A percentile compares a stretch with the other conserved stretches of the same genome.
Evolutionary conservation across 2,329 filamentous ascomycete genomes (phyloP).

Genomic region (Colletotrichum neosansevieriae): DNA sequence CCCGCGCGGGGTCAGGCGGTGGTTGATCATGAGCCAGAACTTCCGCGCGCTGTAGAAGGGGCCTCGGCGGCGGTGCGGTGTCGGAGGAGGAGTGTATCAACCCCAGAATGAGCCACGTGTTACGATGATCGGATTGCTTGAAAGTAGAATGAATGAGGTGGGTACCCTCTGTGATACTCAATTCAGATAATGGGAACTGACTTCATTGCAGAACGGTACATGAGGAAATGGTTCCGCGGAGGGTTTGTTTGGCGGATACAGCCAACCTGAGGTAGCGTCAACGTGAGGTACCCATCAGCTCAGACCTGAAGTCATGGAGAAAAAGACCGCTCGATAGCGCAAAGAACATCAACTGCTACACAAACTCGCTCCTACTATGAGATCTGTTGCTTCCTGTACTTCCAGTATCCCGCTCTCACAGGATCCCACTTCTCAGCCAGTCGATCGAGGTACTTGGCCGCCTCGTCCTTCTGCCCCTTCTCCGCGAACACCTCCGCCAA

Average conservation of each 20-base stretch:
- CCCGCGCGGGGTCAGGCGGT: constrained; percentile 65
- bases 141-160: neutral
- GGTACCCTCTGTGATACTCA: neutral
- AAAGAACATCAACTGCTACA: neutral
- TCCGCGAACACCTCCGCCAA: constrained; percentile 76
- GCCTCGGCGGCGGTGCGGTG: neutral
- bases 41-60: constrained; percentile 67
- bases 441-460: constrained; percentile 77
- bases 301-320: neutral
- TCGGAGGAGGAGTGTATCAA: neutral
- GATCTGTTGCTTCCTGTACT: constrained; percentile 60
- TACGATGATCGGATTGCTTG: neutral
- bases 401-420: constrained; percentile 92
- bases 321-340: neutral
- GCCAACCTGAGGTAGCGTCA: too few species aligned
- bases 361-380: constrained; percentile 6
- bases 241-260: too few species aligned
- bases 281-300: too few species aligned
- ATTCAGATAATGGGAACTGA: neutral
- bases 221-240: too few species aligned
- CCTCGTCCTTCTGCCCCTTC: constrained; percentile 69
- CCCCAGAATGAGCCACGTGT: neutral
- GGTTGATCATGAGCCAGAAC: constrained; percentile 79
- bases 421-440: constrained; percentile 91
- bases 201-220: neutral